Base-by-base conservation (phyloP, 208 protist genomes). In the Sergeia podlipaevii region DNA sequence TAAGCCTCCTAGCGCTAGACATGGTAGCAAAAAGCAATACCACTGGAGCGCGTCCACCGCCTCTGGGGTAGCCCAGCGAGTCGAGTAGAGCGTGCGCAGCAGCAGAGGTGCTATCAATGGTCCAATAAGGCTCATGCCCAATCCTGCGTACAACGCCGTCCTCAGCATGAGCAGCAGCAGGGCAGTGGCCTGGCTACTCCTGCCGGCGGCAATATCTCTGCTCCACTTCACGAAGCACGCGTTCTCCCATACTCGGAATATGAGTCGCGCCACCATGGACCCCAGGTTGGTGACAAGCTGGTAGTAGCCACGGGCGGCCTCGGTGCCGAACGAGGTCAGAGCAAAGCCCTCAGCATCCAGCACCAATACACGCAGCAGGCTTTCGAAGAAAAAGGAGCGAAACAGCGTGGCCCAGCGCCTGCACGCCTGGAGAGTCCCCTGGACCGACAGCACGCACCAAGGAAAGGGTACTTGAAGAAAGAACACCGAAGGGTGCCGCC, bases 231-330 rank as follows among this genome's bases (percentile, higher is more conserved):
- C 69, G 44, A 85, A 83, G 54, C 86, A 93, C 20, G 80, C 76
- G 47, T 80, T 89, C 61, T 97, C 91, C 74, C 95, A 93, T n/a
- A 93, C 68, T 17, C 85, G 78, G 39, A 97, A 97, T 18, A 97
- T 52, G 32, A 97, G 68, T 17, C 95, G 79, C 13, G 74, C 85
- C 10, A 93, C 70, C 8, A 97, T 51, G 33, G 90, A 86, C 36
- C 95, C 95, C 7, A 97, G 74, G 58, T 78, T 82, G n/a, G 66
- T 76, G 24, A 97, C 79, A 15, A 94, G 49, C 17, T 91, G 74
- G 46, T 94, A 97, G 37, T 92, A 77, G 10, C 89, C 92, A 30
- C 93, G 87, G 21, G 80, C 77, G n/a, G 69, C 50, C 1, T 74
- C 61, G 15, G 58, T 78, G 8, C 75, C 77, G 26, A 89, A 55